Evolutionary conservation across 2,329 filamentous ascomycete genomes (phyloP), one percentile per base, ranked within the genome.

Genomic region (Exophiala viscosa): DNA sequence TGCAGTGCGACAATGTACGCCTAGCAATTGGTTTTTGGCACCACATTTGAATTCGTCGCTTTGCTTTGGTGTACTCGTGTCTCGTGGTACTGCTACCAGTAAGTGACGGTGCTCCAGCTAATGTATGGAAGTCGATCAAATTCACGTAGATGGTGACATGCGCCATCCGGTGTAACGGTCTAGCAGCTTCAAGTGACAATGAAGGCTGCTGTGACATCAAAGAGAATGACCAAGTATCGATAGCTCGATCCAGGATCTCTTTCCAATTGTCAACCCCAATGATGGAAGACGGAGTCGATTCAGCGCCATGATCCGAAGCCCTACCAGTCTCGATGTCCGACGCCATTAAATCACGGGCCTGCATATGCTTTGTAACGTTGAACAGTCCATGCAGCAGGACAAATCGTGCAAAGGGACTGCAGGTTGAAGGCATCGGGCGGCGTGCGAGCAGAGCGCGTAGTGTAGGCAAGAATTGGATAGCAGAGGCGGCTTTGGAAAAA

Each of bases 201-300:
- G 64, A 65, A 1, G 64, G 58, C 20, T 55, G 54, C 18, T 60
- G 58, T 11, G 62, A 65, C 6, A 64, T 54, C 4, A 65, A 55
- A 6, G 58, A 65, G 45, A 62, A 64, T 5, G 64, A 65, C 64
- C 64, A 65, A 7, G 62, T 64, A 20, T 65, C 63, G 20, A 65
- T 60, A 7, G 63, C 64, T 3, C 52, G 55, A 20, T 65, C 62
- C 17, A 65, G 34, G 2, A 60, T 64, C n/a, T 63, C 61, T 45
- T 60, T 61, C 64, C 64, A 65, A 7, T 52, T 54, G 38, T 65
- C 63, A n/a, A 17, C 54, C 45, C 11, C 57, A 40, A 15, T 55
- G 50, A 18, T 55, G 39, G 7, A 48, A 7, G 45, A 14, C 20
- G 45, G 45, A 20, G 45, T 40, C 9, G 45, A 41, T 13, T 38